These are phyloP conservation scores for Cucurbita argyrosperma DNA, from an alignment of 306 rosid species.

Conservation along the genomic window DNA sequence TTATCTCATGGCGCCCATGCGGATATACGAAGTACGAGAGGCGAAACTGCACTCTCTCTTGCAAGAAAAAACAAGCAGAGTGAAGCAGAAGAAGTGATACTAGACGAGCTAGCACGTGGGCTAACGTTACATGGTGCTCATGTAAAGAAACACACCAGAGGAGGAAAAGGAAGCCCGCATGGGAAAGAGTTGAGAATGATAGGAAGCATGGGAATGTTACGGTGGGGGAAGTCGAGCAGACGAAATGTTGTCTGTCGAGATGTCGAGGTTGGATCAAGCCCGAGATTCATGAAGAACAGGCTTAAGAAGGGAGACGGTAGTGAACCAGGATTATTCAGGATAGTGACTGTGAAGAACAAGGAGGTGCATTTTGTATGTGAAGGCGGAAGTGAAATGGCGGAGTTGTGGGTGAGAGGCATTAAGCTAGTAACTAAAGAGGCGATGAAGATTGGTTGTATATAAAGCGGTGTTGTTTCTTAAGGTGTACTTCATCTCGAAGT, in stretches of 20 bases:
- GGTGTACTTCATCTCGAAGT: slow-evolving; percentile 66
- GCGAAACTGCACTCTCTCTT: slow-evolving; percentile 62
- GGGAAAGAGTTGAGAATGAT: slow-evolving; percentile 52
- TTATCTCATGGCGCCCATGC: slow-evolving; percentile 49
- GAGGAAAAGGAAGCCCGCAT: slow-evolving; percentile 66
- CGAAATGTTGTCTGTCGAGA: slow-evolving; percentile 62
- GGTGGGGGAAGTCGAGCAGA: slow-evolving; percentile 61
- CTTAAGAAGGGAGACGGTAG: slow-evolving; percentile 37
- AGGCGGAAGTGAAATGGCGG: slow-evolving; percentile 59
- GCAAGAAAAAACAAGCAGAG: slow-evolving; percentile 27
- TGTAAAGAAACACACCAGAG: slow-evolving; percentile 65
- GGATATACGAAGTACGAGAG: slow-evolving; percentile 35
- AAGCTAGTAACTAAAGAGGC: slow-evolving; percentile 55
- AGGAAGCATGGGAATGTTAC: slow-evolving; percentile 32
- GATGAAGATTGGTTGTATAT: slow-evolving; percentile 12
- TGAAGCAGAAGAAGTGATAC: slow-evolving; percentile 42
- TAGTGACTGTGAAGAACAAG: slow-evolving; percentile 47
- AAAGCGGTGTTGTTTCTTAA: slow-evolving; percentile 24
- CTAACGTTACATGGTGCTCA: slow-evolving; percentile 37
- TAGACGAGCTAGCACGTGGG: slow-evolving; percentile 55
- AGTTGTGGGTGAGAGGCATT: slow-evolving; percentile 88
- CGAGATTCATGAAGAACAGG: slow-evolving; percentile 38
- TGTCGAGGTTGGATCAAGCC: slow-evolving; percentile 55
- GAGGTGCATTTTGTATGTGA: slow-evolving; percentile 77
- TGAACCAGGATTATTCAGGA: slow-evolving; percentile 66